A percentile compares a stretch with the other conserved stretches of the same genome.
These are phyloP conservation scores for Monosporascus cannonballus DNA, from an alignment of 2,329 filamentous ascomycete genomes.

Conservation along the genomic window DNA sequence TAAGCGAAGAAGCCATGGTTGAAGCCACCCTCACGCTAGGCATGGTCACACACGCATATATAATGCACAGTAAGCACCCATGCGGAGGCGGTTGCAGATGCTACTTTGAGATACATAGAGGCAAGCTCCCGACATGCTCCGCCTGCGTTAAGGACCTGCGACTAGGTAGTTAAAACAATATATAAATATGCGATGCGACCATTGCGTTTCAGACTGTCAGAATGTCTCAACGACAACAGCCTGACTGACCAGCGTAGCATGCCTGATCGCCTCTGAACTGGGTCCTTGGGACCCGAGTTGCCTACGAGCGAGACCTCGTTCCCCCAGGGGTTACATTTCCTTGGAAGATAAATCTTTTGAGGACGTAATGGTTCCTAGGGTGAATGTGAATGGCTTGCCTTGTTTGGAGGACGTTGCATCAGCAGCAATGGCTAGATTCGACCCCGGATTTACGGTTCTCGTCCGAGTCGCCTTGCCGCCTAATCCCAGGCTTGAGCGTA, in stretches of 20 bases:
- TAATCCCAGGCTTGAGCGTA: not conserved
- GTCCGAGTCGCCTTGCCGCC: not conserved
- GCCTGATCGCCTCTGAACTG: not conserved
- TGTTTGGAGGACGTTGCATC: too few relatives aligned
- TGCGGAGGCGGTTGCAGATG: conserved; percentile 1
- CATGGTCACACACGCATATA: not conserved
- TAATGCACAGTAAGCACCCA: conserved; percentile 5
- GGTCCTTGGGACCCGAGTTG: too few relatives aligned
- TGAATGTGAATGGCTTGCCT: too few relatives aligned
- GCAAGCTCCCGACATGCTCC: not conserved
- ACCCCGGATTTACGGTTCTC: too few relatives aligned
- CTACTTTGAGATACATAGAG: not conserved
- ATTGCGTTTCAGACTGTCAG: not conserved
- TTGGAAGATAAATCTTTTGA: too few relatives aligned
- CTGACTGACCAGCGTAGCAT: not conserved
- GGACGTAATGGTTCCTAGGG: too few relatives aligned
- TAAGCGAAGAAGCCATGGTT: not conserved
- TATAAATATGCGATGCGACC: not conserved
- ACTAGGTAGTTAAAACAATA: not conserved
- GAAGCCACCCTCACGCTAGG: not conserved
- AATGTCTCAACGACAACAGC: not conserved
- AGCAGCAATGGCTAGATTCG: too few relatives aligned
- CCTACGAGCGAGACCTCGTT: too few relatives aligned
- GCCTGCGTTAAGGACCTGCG: not conserved
- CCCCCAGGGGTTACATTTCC: too few relatives aligned